phyloP scores from a whole-genome alignment of 2,329 filamentous ascomycete species.

The Epichloe brachyelytri region DNA sequence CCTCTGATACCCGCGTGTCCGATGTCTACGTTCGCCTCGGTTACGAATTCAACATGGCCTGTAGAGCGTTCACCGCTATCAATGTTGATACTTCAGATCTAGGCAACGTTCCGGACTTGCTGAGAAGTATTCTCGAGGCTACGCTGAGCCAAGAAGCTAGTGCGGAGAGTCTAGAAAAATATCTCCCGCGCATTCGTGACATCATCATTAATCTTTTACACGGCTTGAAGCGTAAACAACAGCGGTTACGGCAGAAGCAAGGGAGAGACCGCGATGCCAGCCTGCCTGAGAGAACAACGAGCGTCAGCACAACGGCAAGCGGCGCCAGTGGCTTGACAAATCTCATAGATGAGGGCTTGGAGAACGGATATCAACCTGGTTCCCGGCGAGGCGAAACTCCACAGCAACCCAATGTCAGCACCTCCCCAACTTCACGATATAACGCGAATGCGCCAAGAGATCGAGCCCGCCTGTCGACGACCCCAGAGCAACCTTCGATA shows the following conservation, averaged over 20 bases:
- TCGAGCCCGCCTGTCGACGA: conserved; percentile 34
- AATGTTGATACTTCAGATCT: conserved; percentile 91
- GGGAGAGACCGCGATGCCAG: conserved; percentile 39
- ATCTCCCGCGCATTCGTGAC: conserved; percentile 85
- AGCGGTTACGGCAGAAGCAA: conserved; percentile 60
- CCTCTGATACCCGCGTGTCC: conserved; percentile 88
- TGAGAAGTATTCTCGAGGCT: conserved; percentile 85
- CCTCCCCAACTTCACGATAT: conserved; percentile 36
- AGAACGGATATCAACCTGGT: conserved; percentile 35
- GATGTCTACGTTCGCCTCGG: conserved; percentile 95
- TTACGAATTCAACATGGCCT: conserved; percentile 99
- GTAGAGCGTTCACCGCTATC: conserved; percentile 90
- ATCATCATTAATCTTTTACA: conserved; percentile 98
- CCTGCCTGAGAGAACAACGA: conserved; percentile 38
- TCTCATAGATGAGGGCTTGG: conserved; percentile 46
- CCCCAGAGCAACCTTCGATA: conserved; percentile 51
- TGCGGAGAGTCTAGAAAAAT: conserved; percentile 83
- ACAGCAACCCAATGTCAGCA: conserved; percentile 17
- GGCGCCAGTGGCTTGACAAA: conserved; percentile 41
- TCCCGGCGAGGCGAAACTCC: conserved; percentile 19
- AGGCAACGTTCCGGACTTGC: conserved; percentile 83
- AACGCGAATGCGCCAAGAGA: conserved; percentile 31
- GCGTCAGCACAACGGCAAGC: conserved; percentile 46
- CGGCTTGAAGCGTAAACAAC: conserved; percentile 92
- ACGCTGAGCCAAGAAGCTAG: conserved; percentile 95